phyloP scores from a whole-genome alignment of 352 stramenopile genomes.

The Pythium volutum region DNA sequence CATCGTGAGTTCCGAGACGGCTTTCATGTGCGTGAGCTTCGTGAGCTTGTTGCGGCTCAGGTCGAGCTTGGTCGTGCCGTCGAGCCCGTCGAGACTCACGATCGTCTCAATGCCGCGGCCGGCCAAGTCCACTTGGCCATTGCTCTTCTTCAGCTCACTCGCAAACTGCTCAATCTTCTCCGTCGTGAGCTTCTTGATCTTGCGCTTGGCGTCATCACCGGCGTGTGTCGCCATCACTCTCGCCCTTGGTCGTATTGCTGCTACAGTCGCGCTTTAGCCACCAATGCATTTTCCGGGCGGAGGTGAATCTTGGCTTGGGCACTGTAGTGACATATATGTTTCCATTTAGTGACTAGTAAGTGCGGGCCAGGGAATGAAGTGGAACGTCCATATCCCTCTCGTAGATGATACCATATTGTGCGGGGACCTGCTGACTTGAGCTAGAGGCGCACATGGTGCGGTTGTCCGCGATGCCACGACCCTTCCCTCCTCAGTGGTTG shows the following conservation, averaged over 20 bases:
- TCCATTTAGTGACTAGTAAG: neutral
- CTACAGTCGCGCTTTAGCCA: conserved; percentile 17
- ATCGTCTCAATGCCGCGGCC: conserved; percentile 77
- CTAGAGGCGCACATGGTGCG: neutral
- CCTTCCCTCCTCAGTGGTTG: too few species aligned
- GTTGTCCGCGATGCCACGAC: neutral
- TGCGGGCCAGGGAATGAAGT: neutral
- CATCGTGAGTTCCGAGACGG: conserved; percentile 61
- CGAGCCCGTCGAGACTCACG: conserved; percentile 62
- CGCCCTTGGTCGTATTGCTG: neutral
- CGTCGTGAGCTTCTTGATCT: conserved; percentile 88
- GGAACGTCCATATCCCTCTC: neutral
- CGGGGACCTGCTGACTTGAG: conserved; percentile 9
- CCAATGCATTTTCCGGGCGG: conserved; percentile 20
- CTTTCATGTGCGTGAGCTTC: conserved; percentile 71
- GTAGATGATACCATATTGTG: neutral
- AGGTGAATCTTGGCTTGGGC: neutral
- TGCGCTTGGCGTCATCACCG: conserved; percentile 39
- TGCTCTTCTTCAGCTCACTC: conserved; percentile 40
- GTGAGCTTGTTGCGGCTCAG: conserved; percentile 86
- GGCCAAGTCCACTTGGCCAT: conserved; percentile 62
- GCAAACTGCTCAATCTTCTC: conserved; percentile 67
- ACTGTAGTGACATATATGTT: conserved; percentile 7
- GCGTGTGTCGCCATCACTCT: conserved; percentile 17
- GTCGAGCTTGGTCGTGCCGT: conserved; percentile 67